Evolutionary conservation across 352 stramenopile genomes (phyloP), one percentile per base, ranked within the genome.

Genomic region (Globisporangium parvum): DNA sequence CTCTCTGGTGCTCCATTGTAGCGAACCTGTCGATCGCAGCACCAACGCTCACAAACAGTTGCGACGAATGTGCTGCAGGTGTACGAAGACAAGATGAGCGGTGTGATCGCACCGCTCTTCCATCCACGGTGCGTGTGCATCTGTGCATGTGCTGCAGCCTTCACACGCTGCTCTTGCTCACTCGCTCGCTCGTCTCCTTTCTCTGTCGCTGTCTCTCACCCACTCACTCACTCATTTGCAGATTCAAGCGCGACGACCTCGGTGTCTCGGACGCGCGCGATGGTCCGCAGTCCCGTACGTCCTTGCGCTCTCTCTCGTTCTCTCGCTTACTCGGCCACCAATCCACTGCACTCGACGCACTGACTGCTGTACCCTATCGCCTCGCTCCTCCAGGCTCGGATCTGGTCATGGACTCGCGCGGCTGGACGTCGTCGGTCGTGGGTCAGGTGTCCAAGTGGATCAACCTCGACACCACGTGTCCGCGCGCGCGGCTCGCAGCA

Each of bases 391-490:
- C 50, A 88, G 78, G 79, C 54, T 94, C 84, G 18, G 83, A 94
- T 53, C 58, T 96, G 28, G 80, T 95, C 28, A 63, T 95, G 60
- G 76, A 95, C 64, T 91, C 82, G 47, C 81, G 78, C 20, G 77
- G 73, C 9, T 96, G 87, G 87, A 93, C 83, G 26, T 77, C 83
- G 40, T 85, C 73, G 1, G 82, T 96, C 12, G 81, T 93, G 6
- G 87, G 87, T 20, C 70, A 77, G 41, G 44, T 96, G 15, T 95
- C 84, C 53, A 77, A 79, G 45, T 96, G 84, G 82, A 84, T 96
- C 47, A 65, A 85, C 45, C 53, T 89, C 44, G 87, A 96, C 48
- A 62, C 70, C 1, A 26, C 55, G 21, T 82, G 71, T 40, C 49
- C 63, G 23, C 53, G 59, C 23, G 55, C 59, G 11, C 82, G 87